Base-by-base conservation (phyloP, 345 rosid species). In the Zanthoxylum bungeanum region DNA sequence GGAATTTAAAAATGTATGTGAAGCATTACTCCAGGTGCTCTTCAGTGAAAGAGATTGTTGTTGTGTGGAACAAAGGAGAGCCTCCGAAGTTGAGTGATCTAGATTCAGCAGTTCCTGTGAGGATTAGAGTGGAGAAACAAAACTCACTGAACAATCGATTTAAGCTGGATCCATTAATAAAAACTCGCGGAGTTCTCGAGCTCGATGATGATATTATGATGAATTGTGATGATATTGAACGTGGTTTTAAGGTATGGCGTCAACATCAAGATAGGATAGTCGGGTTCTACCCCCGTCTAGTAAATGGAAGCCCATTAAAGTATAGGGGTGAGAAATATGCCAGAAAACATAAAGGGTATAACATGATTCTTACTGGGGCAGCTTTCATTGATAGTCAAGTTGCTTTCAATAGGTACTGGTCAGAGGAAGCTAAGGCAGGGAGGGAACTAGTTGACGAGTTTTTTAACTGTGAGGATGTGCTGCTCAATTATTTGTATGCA, bases 131-230 rank as follows among this genome's bases (percentile, higher is more conserved):
- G 1, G 96, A 95, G 84, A 76, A 78, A 4, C 63, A 49, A 42
- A 95, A 95, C 63, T 93, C 99, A 0, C 76, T 95, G 12, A 95
- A 93, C 76, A 95, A 95, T 69, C 91, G 98, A 27, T 95, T 95
- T 81, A 88, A 82, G 74, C 72, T 81, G 16, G 99, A 95, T 80
- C 78, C 91, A 0, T 34, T 80, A 57, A 91, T 95, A 4, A 86
- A 79, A 60, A 95, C 97, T 2, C 79, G 93, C 4, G 97, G 87
- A 5, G 92, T 95, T 77, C 97, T 95, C 1, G 97, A 93, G 80
- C 96, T 95, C 49, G 99, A 95, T 11, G 99, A 95, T 27, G 99
- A 95, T 73, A 95, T 95, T 66, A 89, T 95, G 91, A 93, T 95
- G 97, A 42, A 87, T 10, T 95, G 99, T 8, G 90, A 87, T 46